phyloP scores from a whole-genome alignment of 257 asterid species.

The Plantago elongata region DNA sequence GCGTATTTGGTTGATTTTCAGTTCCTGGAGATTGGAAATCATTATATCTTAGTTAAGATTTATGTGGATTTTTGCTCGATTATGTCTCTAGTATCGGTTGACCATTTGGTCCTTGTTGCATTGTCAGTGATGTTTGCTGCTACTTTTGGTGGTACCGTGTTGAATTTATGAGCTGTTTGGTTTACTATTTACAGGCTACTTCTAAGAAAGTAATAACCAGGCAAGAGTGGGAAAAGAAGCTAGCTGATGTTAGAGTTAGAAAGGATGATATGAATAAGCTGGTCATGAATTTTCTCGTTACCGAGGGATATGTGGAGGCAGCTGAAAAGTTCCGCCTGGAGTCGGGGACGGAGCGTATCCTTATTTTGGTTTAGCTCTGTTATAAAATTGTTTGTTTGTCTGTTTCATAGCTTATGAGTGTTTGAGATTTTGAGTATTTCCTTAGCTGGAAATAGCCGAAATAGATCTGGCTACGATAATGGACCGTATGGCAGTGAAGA shows the following conservation, averaged over 20 bases:
- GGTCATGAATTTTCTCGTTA: constrained; percentile 82
- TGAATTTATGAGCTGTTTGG: constrained; percentile 7
- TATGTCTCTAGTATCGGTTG: no score
- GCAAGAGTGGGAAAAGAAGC: constrained; percentile 78
- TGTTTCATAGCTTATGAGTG: background rate
- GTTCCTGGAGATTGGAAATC: no score
- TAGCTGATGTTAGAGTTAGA: constrained; percentile 47
- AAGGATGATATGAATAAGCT: constrained; percentile 76
- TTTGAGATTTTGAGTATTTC: background rate
- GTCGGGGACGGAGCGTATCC: constrained; percentile 92
- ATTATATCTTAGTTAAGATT: no score
- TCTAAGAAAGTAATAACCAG: constrained; percentile 61
- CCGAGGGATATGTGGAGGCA: constrained; percentile 80
- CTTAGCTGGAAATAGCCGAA: constrained; percentile 51
- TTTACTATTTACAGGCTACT: constrained; percentile 42
- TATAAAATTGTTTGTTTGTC: background rate
- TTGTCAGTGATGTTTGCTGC: no score
- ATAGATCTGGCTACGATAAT: constrained; percentile 82
- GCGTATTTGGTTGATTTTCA: no score
- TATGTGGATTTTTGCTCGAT: no score
- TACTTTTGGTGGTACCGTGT: no score
- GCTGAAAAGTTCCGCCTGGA: constrained; percentile 71
- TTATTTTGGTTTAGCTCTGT: background rate
- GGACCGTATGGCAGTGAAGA: constrained; percentile 86
- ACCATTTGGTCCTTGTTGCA: no score